Conservation (phyloP, 2,329 filamentous ascomycete species). For the Ustulina deusta region DNA sequence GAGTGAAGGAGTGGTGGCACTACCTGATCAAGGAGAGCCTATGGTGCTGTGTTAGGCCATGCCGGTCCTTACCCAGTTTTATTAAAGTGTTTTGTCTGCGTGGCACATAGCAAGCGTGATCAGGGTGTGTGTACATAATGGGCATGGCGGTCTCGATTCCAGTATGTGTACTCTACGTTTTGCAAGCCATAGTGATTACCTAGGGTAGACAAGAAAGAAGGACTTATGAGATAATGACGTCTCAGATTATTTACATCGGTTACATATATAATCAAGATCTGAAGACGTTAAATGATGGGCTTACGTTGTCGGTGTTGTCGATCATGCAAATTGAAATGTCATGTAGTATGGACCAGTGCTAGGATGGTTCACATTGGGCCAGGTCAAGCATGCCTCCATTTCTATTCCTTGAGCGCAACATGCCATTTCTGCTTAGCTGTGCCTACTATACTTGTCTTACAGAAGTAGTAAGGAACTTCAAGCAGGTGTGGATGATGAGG, state of each 20-base stretch:
- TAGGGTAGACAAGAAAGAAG: slow-evolving; percentile 15
- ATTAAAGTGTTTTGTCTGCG: slow-evolving; percentile 1
- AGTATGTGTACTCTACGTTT: slow-evolving; percentile 16
- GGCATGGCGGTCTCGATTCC: slow-evolving; percentile 3
- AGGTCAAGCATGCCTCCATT: neutral
- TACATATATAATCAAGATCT: neutral
- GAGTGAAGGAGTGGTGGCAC: slow-evolving; percentile 55
- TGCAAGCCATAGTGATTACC: slow-evolving; percentile 13
- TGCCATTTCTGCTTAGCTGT: no score
- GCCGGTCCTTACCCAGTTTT: neutral
- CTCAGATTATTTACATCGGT: neutral
- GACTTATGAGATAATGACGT: slow-evolving; percentile 12
- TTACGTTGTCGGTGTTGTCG: neutral
- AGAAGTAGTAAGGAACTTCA: no score
- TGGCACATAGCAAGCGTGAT: slow-evolving; percentile 9
- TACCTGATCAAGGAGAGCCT: slow-evolving; percentile 41
- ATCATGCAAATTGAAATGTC: neutral
- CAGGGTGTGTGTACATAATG: slow-evolving; percentile 26
- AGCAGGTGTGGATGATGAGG: no score
- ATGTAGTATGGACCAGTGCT: neutral
- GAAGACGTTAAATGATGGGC: neutral
- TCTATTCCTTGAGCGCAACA: neutral
- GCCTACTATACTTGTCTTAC: no score
- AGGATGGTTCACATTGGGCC: neutral
- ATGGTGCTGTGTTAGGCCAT: slow-evolving; percentile 45